Evolutionary conservation across 768 basidiomycete species (phyloP).

Genomic region (Hygrophoropsis aurantiaca): DNA sequence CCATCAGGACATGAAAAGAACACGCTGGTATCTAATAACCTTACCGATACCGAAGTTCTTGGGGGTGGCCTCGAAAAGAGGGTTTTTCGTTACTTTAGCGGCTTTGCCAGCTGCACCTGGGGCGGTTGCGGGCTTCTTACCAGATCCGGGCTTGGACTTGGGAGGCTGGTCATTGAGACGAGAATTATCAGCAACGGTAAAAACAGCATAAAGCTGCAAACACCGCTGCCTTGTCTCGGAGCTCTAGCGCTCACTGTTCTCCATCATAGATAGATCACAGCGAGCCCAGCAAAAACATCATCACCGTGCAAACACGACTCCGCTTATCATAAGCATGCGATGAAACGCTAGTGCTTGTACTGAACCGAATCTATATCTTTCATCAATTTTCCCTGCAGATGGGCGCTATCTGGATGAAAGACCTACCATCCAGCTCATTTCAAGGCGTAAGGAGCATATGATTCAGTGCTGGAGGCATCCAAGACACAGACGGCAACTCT

Average conservation of each 20-base stretch:
- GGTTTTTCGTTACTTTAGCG: conserved; percentile 84
- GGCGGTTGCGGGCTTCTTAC: conserved; percentile 84
- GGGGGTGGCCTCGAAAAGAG: conserved; percentile 87
- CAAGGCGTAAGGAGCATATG: conserved; percentile 28
- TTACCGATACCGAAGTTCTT: conserved; percentile 96
- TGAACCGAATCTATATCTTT: conserved; percentile 27
- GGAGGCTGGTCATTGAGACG: conserved; percentile 94
- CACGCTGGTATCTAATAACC: conserved; percentile 5
- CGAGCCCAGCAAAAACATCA: conserved; percentile 48
- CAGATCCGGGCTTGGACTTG: conserved; percentile 65
- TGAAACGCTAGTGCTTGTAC: conserved; percentile 11
- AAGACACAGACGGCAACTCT: conserved; percentile 21
- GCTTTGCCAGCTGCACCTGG: conserved; percentile 79
- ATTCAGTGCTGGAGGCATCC: conserved; percentile 40
- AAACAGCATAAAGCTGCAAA: conserved; percentile 19
- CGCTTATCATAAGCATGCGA: conserved; percentile 23
- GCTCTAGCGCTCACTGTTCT: conserved; percentile 45
- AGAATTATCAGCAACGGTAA: conserved; percentile 39
- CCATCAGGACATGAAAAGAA: conserved; percentile 1
- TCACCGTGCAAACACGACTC: conserved; percentile 37
- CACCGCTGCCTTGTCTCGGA: conserved; percentile 44
- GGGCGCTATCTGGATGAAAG: conserved; percentile 34
- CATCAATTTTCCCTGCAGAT: conserved; percentile 19
- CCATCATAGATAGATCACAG: conserved; percentile 17
- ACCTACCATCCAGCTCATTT: conserved; percentile 56